Base-by-base conservation (phyloP, 805 yeast genomes). In the Brettanomyces sp. region DNA sequence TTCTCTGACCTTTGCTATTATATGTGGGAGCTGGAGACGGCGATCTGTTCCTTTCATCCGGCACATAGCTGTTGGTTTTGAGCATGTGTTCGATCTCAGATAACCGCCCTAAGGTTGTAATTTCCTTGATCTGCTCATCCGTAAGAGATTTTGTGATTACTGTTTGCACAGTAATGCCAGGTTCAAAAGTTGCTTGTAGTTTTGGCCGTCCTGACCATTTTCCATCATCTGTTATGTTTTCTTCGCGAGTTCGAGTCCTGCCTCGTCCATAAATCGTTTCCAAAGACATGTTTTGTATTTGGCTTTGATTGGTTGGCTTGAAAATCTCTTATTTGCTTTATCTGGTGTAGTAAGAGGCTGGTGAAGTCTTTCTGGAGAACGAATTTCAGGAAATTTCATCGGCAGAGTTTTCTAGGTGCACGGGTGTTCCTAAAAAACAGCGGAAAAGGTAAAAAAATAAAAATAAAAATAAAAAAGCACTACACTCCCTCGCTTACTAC, bases 21-120 rank as follows among this genome's bases (percentile, higher is more conserved):
- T 93, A 93, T 47, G 76, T 77, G 1, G 99, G 99, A 2, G 96
- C 89, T 0, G 98, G 98, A 2, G 96, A 86, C 0, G 90, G 88
- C 2, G 95, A 86, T 49, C 78, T 65, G 49, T 56, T 55, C 52
- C 66, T 70, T 45, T 65, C 67, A 0, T 76, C 72, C 1, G 82
- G 82, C 9, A 75, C 67, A 13, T 76, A 65, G 35, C 73, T 74
- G 45, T 75, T 66, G n/a, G 74, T 63, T 13, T 73, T 62, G 37
- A 91, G 63, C 47, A 76, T 68, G 33, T 74, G 71, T 1, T 89
- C 74, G 46, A 91, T 80, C 59, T 91, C 98, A 49, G 85, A 87
- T 36, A 91, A 80, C 44, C 98, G 69, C 50, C 80, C 77, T 52
- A 77, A 69, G 30, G 79, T 72, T 58, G 80, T 79, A 72, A 88